Conservation (phyloP, 73 alveolate species). For the Diophrys sp. region DNA sequence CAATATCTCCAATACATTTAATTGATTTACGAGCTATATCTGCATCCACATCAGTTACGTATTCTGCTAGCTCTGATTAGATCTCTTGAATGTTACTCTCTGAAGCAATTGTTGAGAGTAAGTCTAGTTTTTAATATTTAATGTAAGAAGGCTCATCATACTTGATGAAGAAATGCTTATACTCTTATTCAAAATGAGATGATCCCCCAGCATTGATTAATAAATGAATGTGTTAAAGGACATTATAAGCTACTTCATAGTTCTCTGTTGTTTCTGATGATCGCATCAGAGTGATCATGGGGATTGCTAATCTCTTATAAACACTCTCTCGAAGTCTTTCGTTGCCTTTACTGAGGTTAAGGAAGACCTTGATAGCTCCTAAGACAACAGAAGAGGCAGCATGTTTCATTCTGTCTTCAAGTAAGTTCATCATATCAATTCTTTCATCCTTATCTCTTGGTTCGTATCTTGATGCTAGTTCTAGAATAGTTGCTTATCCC, state of each 20-base stretch:
- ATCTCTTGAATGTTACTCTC: constrained; percentile 67
- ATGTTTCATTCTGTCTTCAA: constrained; percentile 93
- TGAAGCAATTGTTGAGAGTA: constrained; percentile 57
- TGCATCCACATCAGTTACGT: constrained; percentile 85
- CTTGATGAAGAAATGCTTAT: constrained; percentile 91
- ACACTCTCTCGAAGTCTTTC: constrained; percentile 80
- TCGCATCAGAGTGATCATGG: constrained; percentile 89
- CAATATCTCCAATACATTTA: constrained; percentile 67
- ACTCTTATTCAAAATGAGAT: constrained; percentile 80
- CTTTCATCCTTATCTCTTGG: constrained; percentile 93
- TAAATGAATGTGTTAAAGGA: constrained; percentile 88
- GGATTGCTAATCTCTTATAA: constrained; percentile 86
- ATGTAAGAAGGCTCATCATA: constrained; percentile 95
- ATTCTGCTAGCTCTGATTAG: constrained; percentile 73
- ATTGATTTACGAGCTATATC: constrained; percentile 79
- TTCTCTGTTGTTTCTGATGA: constrained; percentile 88
- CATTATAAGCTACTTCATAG: constrained; percentile 86
- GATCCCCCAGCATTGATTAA: constrained; percentile 78
- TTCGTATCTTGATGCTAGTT: constrained; percentile 73
- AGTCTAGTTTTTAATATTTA: constrained; percentile 85
- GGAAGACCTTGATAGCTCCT: constrained; percentile 94
- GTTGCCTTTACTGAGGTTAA: constrained; percentile 88
- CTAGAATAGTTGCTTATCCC: constrained; percentile 89
- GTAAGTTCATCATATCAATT: constrained; percentile 92
- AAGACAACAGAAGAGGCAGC: constrained; percentile 90